phyloP scores from a whole-genome alignment of 352 stramenopile species.

The Phytophthora meadii region DNA sequence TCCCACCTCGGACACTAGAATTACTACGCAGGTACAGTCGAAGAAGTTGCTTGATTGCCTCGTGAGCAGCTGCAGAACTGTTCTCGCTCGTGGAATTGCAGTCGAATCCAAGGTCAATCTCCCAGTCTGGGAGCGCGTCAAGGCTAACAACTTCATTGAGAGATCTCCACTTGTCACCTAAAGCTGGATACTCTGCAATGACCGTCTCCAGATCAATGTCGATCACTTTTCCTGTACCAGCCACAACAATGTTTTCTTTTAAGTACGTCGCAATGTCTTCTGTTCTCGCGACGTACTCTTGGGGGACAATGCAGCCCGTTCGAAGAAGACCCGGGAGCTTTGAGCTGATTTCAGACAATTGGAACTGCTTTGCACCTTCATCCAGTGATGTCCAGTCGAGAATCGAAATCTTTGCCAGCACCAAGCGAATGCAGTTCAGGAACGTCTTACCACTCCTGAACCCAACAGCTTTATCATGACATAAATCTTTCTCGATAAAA shows the following conservation, averaged over 20 bases:
- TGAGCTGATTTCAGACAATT: conserved; percentile 55
- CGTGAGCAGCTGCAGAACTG: conserved; percentile 21
- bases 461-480: conserved; percentile 19
- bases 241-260: conserved; percentile 36
- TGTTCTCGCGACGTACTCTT: conserved; percentile 24
- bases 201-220: conserved; percentile 40
- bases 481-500: conserved; percentile 33
- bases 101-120: conserved; percentile 59
- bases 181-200: conserved; percentile 34
- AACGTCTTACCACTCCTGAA: conserved; percentile 64
- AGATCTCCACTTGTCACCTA: conserved; percentile 46
- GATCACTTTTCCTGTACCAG: conserved; percentile 31
- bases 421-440: conserved; percentile 73
- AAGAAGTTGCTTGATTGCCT: conserved; percentile 40
- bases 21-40: conserved; percentile 36
- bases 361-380: conserved; percentile 59
- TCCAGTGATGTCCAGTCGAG: conserved; percentile 84
- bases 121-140: conserved; percentile 41
- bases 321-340: conserved; percentile 58
- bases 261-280: conserved; percentile 28
- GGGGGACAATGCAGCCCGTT: conserved; percentile 47
- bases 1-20: conserved; percentile 9
- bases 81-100: conserved; percentile 25
- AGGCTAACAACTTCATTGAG: conserved; percentile 26
- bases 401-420: conserved; percentile 82